Evolutionary conservation across 805 yeast genomes (phyloP).

Genomic region (Starmerella tilneyi): DNA sequence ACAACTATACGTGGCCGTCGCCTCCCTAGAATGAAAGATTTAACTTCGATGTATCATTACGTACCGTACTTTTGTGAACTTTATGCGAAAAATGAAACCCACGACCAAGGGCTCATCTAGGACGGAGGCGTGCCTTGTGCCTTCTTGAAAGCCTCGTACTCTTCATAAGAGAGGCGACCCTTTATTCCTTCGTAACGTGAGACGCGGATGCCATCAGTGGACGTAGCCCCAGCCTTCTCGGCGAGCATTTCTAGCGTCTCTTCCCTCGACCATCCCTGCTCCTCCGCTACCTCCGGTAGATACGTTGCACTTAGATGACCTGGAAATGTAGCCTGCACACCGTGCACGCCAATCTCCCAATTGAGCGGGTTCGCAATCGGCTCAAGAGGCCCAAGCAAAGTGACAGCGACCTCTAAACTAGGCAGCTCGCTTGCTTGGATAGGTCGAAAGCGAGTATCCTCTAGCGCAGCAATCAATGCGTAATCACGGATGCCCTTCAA

Average conservation of each 20-base stretch:
- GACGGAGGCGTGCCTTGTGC: too few species aligned
- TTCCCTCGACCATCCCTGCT: conserved; percentile 68
- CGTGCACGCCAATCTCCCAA: conserved; percentile 80
- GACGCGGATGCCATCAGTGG: conserved; percentile 36
- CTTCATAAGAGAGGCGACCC: conserved; percentile 35
- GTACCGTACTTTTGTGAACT: too few species aligned
- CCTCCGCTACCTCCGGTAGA: conserved; percentile 80
- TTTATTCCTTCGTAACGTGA: conserved; percentile 50
- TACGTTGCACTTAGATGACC: conserved; percentile 61
- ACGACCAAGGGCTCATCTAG: too few species aligned
- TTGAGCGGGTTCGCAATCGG: conserved; percentile 44
- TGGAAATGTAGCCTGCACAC: conserved; percentile 52
- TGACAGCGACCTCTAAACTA: conserved; percentile 45
- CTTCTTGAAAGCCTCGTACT: conserved; percentile 29
- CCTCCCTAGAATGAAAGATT: not conserved
- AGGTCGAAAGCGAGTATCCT: conserved; percentile 70
- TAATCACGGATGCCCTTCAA: conserved; percentile 52
- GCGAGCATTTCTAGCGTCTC: conserved; percentile 65
- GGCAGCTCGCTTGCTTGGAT: conserved; percentile 47
- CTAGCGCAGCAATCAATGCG: conserved; percentile 58
- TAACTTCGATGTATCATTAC: too few species aligned
- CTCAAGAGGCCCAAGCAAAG: conserved; percentile 52
- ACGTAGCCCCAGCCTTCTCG: conserved; percentile 45
- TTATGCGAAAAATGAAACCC: too few species aligned
- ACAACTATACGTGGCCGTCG: conserved; percentile 19